A percentile compares a stretch with the other conserved stretches of the same genome.
Evolutionary conservation across 345 rosid genomes (phyloP).

Genomic region (Garcia nutans): DNA sequence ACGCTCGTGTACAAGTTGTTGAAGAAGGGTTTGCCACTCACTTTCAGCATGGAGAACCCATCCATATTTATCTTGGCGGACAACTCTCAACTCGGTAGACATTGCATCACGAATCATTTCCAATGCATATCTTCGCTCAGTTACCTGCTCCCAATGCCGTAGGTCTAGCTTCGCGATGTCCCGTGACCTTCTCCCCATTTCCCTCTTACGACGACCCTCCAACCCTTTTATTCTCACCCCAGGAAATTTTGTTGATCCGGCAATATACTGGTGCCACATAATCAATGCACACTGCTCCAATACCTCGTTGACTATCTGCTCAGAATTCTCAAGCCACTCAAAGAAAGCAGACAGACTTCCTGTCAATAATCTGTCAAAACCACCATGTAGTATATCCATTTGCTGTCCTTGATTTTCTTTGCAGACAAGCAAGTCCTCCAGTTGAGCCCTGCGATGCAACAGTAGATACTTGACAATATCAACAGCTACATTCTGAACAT

Average conservation of each 20-base stretch:
- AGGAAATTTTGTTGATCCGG: slow-evolving; percentile 94
- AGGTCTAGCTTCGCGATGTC: slow-evolving; percentile 75
- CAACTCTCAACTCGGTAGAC: slow-evolving; percentile 98
- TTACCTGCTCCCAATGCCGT: slow-evolving; percentile 92
- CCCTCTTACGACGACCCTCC: slow-evolving; percentile 93
- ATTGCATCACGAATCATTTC: slow-evolving; percentile 91
- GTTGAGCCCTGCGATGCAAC: slow-evolving; percentile 82
- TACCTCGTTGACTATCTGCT: slow-evolving; percentile 72
- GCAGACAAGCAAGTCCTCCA: slow-evolving; percentile 89
- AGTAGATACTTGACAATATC: slow-evolving; percentile 81
- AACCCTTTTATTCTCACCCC: slow-evolving; percentile 90
- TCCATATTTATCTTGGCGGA: slow-evolving; percentile 98
- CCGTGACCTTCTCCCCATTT: slow-evolving; percentile 85
- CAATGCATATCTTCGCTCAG: slow-evolving; percentile 92
- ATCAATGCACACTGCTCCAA: slow-evolving; percentile 95
- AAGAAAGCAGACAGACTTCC: slow-evolving; percentile 69
- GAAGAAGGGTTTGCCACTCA: slow-evolving; percentile 96
- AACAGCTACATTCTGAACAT: slow-evolving; percentile 78
- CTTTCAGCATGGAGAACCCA: slow-evolving; percentile 99
- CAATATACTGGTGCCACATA: slow-evolving; percentile 93
- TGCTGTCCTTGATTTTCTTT: slow-evolving; percentile 84
- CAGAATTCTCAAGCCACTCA: slow-evolving; percentile 85
- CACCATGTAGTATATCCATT: slow-evolving; percentile 83
- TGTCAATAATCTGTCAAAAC: slow-evolving; percentile 90
- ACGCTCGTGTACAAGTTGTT: slow-evolving; percentile 95